A percentile compares a stretch with the other conserved stretches of the same genome.
Evolutionary conservation across 2,329 filamentous ascomycete species (phyloP).

Genomic region (Hypoxylon sp.): DNA sequence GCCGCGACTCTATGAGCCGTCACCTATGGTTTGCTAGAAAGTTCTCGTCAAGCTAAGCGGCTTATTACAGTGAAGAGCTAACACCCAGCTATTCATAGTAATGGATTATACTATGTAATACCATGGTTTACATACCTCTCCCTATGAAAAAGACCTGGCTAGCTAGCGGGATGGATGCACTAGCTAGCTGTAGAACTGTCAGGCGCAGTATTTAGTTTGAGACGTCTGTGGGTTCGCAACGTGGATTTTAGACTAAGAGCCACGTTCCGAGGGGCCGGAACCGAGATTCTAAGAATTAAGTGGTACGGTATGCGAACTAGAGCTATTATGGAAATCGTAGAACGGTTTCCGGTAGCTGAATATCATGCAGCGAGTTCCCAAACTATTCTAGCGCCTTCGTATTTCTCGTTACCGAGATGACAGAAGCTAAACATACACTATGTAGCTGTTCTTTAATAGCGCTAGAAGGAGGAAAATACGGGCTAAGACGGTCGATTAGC

Average conservation of each 20-base stretch:
- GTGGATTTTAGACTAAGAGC: slow-evolving; percentile 23
- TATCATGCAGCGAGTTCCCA: slow-evolving; percentile 7
- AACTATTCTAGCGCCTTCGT: slow-evolving; percentile 8
- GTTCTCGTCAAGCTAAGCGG: too few relatives aligned
- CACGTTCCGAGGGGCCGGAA: slow-evolving; percentile 20
- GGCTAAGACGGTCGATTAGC: slow-evolving; percentile 35
- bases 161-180: not conserved
- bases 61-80: too few relatives aligned
- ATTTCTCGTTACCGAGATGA: slow-evolving; percentile 19
- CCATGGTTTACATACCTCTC: too few relatives aligned
- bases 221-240: slow-evolving; percentile 15
- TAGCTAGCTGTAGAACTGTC: not conserved
- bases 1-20: too few relatives aligned
- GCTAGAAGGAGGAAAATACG: slow-evolving; percentile 6
- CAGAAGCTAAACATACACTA: slow-evolving; percentile 1
- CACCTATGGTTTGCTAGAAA: too few relatives aligned
- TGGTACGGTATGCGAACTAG: slow-evolving; percentile 3
- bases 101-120: not conserved
- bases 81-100: not conserved
- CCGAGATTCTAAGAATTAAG: slow-evolving; percentile 12
- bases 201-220: slow-evolving; percentile 3
- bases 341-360: not conserved
- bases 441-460: slow-evolving; percentile 7
- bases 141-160: not conserved
- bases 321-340: slow-evolving; percentile 6